A percentile compares a stretch with the other conserved stretches of the same genome.
These are phyloP conservation scores for grape (Vitis vinifera) DNA, from an alignment of 164 flowering plant genomes.

Conservation along the genomic window DNA sequence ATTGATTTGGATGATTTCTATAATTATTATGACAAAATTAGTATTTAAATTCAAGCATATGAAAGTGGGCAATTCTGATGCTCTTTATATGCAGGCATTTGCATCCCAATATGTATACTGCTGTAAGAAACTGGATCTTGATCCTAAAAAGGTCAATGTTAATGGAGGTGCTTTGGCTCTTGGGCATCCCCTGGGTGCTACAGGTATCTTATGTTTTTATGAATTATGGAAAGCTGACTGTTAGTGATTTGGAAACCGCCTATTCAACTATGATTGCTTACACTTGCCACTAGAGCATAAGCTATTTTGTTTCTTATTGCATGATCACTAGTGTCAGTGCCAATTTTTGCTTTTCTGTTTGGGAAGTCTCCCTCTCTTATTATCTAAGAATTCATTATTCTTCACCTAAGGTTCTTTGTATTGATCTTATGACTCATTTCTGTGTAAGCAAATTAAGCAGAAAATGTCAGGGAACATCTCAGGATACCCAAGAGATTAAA, in stretches of 20 bases:
- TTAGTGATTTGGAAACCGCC: background rate
- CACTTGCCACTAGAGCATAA: background rate
- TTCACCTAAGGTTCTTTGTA: too few species aligned
- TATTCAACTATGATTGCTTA: background rate
- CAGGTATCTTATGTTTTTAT: slow-evolving; percentile 33
- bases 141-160: slow-evolving; percentile 58
- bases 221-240: background rate
- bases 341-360: too few species aligned
- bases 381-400: too few species aligned
- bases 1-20: background rate
- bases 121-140: slow-evolving; percentile 50
- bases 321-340: background rate
- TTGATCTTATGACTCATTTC: too few species aligned
- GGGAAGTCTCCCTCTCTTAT: too few species aligned
- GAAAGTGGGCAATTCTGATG: background rate
- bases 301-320: background rate
- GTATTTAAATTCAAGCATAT: background rate
- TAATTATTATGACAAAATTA: background rate
- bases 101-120: slow-evolving; percentile 72
- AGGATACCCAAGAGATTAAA: too few species aligned
- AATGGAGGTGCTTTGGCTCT: slow-evolving; percentile 82
- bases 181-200: slow-evolving; percentile 74
- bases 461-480: too few species aligned
- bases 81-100: slow-evolving; percentile 53
- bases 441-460: too few species aligned